Evolutionary conservation across 2,329 filamentous ascomycete genomes (phyloP).

Genomic region (Aureobasidium melanogenum): DNA sequence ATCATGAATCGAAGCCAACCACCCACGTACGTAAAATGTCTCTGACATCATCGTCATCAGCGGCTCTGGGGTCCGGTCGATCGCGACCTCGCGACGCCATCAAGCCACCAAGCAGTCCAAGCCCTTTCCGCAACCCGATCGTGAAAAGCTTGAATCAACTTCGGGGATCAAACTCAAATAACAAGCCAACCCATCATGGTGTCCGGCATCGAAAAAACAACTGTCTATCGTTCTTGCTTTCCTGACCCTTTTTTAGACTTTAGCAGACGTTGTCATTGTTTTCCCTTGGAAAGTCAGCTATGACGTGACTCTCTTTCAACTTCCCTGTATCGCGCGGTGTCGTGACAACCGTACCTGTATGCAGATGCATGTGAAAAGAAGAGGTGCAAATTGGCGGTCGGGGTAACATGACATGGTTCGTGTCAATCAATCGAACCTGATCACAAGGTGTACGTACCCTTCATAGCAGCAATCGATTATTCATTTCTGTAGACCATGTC

Average conservation of each 20-base stretch:
- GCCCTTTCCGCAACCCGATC: background rate
- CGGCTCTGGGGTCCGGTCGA: background rate
- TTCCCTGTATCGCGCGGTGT: background rate
- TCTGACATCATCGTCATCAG: background rate
- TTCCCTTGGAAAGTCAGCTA: background rate
- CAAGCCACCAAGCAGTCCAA: constrained; percentile 7
- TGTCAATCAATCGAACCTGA: background rate
- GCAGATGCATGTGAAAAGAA: background rate
- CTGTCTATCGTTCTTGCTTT: background rate
- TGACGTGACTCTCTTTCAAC: background rate
- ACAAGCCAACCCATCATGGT: background rate
- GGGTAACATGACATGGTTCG: background rate
- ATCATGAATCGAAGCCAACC: background rate
- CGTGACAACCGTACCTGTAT: background rate
- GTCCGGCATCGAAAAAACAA: constrained; percentile 1
- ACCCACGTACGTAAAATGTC: background rate
- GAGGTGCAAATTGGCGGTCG: background rate
- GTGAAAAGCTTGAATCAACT: background rate
- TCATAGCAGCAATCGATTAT: background rate
- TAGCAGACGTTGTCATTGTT: background rate
- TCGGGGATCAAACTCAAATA: background rate
- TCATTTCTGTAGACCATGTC: too few relatives aligned
- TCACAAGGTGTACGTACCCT: background rate
- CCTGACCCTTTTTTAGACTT: background rate
- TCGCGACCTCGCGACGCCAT: background rate